These are phyloP conservation scores for Coemansia sp. DNA, from an alignment of 192 early-diverging fungal genomes.

Conservation along the genomic window DNA sequence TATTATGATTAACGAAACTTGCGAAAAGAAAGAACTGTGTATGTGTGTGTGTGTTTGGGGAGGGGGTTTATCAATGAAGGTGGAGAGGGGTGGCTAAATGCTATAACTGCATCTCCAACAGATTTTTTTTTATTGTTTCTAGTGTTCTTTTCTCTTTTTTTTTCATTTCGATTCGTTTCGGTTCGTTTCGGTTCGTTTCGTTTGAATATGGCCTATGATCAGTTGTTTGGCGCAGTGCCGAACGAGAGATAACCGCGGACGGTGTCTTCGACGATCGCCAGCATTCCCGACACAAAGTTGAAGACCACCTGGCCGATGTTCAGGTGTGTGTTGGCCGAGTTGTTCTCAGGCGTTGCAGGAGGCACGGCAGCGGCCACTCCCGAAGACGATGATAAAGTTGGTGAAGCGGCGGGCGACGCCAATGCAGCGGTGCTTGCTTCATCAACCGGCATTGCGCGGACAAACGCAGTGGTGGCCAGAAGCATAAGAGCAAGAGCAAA, in stretches of 20 bases:
- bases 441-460: neutral
- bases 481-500: too few relatives aligned
- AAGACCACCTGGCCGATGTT: conserved; percentile 1
- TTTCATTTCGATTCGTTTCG: neutral
- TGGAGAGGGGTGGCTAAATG: too few relatives aligned
- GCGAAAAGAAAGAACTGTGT: too few relatives aligned
- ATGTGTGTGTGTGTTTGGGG: too few relatives aligned
- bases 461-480: too few relatives aligned
- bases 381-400: neutral
- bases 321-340: neutral
- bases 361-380: neutral
- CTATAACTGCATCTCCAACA: too few relatives aligned
- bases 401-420: neutral
- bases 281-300: conserved; percentile 1
- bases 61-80: too few relatives aligned
- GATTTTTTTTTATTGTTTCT: too few relatives aligned
- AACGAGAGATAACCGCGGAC: neutral
- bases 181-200: neutral
- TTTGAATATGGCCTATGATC: neutral
- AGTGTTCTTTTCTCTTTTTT: neutral
- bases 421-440: neutral
- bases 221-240: neutral
- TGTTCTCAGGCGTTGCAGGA: neutral
- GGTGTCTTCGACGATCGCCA: neutral
- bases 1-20: too few relatives aligned